Evolutionary conservation across 495 filamentous ascomycete genomes (phyloP), one percentile per base, ranked within the genome.

Genomic region (Aspergillus conjunctus): DNA sequence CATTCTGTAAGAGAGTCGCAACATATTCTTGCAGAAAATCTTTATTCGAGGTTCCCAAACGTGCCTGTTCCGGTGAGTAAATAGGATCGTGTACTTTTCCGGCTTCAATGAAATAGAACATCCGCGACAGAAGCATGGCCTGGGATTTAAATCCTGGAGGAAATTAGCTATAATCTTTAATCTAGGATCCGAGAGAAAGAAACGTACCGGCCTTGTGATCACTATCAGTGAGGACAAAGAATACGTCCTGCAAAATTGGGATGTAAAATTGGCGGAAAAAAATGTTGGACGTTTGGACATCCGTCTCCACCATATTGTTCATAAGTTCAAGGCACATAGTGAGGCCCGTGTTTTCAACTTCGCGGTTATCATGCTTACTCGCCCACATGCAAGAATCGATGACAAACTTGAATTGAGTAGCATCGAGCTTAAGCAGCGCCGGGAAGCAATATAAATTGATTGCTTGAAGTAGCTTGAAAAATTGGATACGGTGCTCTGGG

Each of bases 321-420:
- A 99, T 94, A 60, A 99, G 80, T 75, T 99, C 94, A 62, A 96
- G 87, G 75, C 94, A 99, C 95, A 98, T 99, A 71, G 91, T 94
- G 62, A 99, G 85, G n/a, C 94, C 94, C 50, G 94, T 95, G 69
- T 88, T 90, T 78, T 99, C 94, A 33, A 99, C 94, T 69, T 97
- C 93, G 22, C 94, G 89, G 73, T 99, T 99, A 76, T 98, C 94
- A 73, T 99, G 94, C 76, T 99, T 99, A 77, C 92, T 96, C 10
- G 94, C 94, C 94, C 94, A 99, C 87, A 98, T 89, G 83, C 94
- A 99, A 26, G 93, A 93, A 69, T 99, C 94, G 64, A 99, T 98
- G 66, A 99, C 94, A 68, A 98, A 96, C 73, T 98, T 98, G 83
- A 99, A 98, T 71, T 97, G 93, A 17, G 91, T 85, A 54, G 87